These are phyloP conservation scores for Xylaria venustula DNA, from an alignment of 495 filamentous ascomycete genomes.

Conservation along the genomic window DNA sequence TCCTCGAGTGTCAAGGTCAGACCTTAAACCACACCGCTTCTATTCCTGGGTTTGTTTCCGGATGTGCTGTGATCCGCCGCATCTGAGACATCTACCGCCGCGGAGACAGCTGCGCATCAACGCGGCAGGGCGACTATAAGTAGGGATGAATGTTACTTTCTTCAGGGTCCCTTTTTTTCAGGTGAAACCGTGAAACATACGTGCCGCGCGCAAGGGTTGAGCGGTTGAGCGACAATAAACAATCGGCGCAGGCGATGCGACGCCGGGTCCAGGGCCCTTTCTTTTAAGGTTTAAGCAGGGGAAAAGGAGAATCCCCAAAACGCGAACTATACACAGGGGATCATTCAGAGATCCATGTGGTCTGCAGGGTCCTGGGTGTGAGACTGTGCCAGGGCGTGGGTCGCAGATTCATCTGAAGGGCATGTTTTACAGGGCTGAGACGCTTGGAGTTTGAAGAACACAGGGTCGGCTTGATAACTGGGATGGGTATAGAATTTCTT, in stretches of 20 bases:
- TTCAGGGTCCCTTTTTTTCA: not conserved
- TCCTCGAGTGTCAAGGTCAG: slow-evolving; percentile 3
- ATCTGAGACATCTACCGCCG: slow-evolving; percentile 5
- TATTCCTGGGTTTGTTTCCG: slow-evolving; percentile 8
- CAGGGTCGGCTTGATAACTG: not conserved
- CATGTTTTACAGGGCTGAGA: slow-evolving; percentile 10
- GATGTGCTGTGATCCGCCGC: slow-evolving; percentile 8
- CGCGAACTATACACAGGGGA: not conserved
- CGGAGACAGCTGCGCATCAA: not conserved
- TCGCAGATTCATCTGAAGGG: not conserved
- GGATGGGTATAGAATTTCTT: not conserved
- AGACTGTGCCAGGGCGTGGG: not conserved
- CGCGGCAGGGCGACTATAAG: not conserved
- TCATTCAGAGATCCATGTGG: slow-evolving; percentile 8
- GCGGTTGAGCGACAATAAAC: slow-evolving; percentile 6
- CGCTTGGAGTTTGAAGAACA: not conserved
- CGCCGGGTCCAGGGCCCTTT: slow-evolving; percentile 2
- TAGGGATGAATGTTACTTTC: not conserved
- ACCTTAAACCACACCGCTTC: not conserved
- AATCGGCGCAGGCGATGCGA: not conserved
- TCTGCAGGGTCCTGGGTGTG: not conserved
- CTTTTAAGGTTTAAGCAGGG: not conserved
- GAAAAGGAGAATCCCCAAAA: not conserved
- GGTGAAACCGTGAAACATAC: slow-evolving; percentile 11
- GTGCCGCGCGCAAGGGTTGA: not conserved